Evolutionary conservation across 2,329 filamentous ascomycete species (phyloP).

Genomic region (Scleromitrula shiraiana): DNA sequence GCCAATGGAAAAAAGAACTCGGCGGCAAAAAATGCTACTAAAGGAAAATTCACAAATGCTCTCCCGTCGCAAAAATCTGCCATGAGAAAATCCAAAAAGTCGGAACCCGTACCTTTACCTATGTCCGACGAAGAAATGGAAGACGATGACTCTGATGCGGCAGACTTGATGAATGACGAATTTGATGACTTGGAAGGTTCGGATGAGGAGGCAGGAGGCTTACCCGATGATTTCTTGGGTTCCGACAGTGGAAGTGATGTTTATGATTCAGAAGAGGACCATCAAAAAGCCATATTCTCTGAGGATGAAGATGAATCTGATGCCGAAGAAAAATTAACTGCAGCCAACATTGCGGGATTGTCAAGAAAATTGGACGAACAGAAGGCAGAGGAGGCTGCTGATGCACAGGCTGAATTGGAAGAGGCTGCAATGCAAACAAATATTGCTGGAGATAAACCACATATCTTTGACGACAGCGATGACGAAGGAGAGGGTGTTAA

Average conservation of each 20-base stretch:
- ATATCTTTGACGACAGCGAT: slow-evolving; percentile 55
- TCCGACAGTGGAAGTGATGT: slow-evolving; percentile 29
- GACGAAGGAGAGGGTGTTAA: slow-evolving; percentile 53
- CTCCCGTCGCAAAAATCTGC: slow-evolving; percentile 29
- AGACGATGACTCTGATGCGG: slow-evolving; percentile 38
- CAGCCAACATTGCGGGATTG: slow-evolving; percentile 90
- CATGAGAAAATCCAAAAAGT: slow-evolving; percentile 29
- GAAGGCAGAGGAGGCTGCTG: slow-evolving; percentile 68
- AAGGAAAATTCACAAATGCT: slow-evolving; percentile 31
- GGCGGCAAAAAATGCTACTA: slow-evolving; percentile 25
- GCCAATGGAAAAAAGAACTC: slow-evolving; percentile 25
- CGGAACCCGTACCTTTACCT: slow-evolving; percentile 36
- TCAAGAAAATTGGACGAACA: slow-evolving; percentile 77
- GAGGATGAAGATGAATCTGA: slow-evolving; percentile 89
- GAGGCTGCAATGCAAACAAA: slow-evolving; percentile 88
- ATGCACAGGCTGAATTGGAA: slow-evolving; percentile 77
- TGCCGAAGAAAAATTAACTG: slow-evolving; percentile 82
- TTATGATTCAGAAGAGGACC: slow-evolving; percentile 44
- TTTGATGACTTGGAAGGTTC: slow-evolving; percentile 31
- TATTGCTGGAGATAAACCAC: slow-evolving; percentile 68
- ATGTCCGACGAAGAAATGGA: slow-evolving; percentile 34
- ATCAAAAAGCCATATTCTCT: slow-evolving; percentile 73
- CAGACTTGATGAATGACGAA: slow-evolving; percentile 38
- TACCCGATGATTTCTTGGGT: slow-evolving; percentile 53
- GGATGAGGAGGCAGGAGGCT: slow-evolving; percentile 28